Evolutionary conservation across 345 rosid genomes (phyloP), one percentile per base, ranked within the genome.

Genomic region (Geranium brycei): DNA sequence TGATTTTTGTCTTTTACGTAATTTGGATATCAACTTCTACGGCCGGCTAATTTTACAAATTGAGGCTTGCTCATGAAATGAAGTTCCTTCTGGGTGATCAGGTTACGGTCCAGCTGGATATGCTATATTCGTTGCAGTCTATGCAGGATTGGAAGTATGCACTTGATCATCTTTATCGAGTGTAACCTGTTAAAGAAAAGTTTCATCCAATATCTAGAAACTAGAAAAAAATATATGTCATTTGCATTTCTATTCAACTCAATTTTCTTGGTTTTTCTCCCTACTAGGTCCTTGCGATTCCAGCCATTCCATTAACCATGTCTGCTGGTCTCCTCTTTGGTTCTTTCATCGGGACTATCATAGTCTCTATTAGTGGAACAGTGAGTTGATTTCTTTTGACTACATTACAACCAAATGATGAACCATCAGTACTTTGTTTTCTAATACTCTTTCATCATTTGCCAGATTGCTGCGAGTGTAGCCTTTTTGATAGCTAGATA

Each of bases 311-410:
- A 12, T 82, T 92, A 77, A 93, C 99, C 14, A 87, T 93, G 96
- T 87, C 97, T 16, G 97, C 99, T 62, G 99, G 99, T 78, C 96
- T 93, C 80, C 96, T 93, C 77, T 90, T 93, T 7, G 99, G 99
- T 63, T 80, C 96, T 28, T 17, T 83, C 4, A 66, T 82, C 69
- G 99, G 99, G 75, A 90, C 99, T 62, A 80, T 93, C 73, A 82
- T 93, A 35, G 99, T 93, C 66, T 93, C 99, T n/a, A 82, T 93
- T 63, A 90, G 99, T 75, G 99, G 99, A 79, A 90, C 96, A 17
- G 99, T 93, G 70, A 82, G 96, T 73, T 62, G 19, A 16, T 41
- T 62, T 40, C 12, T 58, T 78, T 28, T 13, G 5, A 13, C 14
- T 2, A 28, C 5, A 62, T 28, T n/a, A 64, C 2, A 40, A 40